These are phyloP conservation scores for Zygotorulaspora florentina DNA, from an alignment of 805 yeast species.

Conservation along the genomic window DNA sequence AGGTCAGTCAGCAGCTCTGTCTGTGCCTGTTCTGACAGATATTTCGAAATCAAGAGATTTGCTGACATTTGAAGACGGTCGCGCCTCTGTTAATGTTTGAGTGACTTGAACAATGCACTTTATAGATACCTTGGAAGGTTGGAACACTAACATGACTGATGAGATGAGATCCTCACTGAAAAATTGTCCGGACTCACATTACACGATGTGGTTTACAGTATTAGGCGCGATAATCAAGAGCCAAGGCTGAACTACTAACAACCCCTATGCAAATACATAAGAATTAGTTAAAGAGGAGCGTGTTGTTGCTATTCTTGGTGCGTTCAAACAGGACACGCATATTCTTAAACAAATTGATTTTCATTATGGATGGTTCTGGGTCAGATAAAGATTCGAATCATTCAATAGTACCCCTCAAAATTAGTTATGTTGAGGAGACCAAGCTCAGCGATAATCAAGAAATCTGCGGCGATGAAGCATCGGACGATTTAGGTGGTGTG, in stretches of 20 bases:
- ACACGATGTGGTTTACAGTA: background rate
- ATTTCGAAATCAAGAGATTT: conserved; percentile 10
- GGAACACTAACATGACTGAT: background rate
- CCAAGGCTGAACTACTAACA: background rate
- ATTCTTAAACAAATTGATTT: background rate
- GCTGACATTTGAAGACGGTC: background rate
- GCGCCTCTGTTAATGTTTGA: background rate
- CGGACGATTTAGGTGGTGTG: background rate
- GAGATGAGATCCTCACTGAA: background rate
- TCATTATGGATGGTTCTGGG: background rate
- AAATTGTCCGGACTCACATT: conserved; percentile 1
- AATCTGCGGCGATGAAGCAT: background rate
- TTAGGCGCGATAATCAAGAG: background rate
- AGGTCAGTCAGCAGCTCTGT: conserved; percentile 12
- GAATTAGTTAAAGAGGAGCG: background rate
- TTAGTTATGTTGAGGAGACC: background rate
- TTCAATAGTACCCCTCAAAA: background rate
- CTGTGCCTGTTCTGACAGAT: conserved; percentile 13
- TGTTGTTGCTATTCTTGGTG: background rate
- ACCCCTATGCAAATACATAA: background rate
- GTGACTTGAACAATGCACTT: background rate
- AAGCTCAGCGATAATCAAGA: background rate
- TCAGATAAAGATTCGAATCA: background rate
- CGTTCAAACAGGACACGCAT: background rate
- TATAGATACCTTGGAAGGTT: background rate